phyloP scores from a whole-genome alignment of 2,329 filamentous ascomycete genomes.

The Colletotrichum spaethianum region DNA sequence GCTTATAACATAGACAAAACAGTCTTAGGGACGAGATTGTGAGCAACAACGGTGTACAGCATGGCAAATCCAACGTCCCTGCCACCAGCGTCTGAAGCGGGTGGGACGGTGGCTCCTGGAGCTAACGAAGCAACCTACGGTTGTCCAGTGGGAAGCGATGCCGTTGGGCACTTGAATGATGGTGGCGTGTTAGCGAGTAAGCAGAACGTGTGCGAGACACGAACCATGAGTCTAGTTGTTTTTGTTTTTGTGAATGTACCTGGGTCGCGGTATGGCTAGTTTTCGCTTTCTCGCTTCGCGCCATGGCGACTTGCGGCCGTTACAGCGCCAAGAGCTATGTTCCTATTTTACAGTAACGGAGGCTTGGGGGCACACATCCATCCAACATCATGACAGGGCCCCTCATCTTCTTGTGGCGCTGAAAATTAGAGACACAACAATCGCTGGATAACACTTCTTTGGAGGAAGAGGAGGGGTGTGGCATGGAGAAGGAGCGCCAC shows the following conservation, averaged over 20 bases:
- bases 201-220: not conserved
- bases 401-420: too few species aligned
- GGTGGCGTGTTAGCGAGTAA: not conserved
- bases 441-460: not conserved
- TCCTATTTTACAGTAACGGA: not conserved
- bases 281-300: not conserved
- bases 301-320: not conserved
- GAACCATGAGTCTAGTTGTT: not conserved
- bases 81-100: not conserved
- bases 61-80: not conserved
- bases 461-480: not conserved
- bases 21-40: not conserved
- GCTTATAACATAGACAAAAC: not conserved
- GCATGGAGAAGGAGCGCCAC: not conserved
- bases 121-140: not conserved
- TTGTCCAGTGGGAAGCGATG: not conserved
- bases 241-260: not conserved
- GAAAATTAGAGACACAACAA: not conserved
- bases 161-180: not conserved
- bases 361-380: not conserved
- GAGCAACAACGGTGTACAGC: not conserved
- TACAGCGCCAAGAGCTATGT: not conserved
- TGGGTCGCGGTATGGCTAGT: not conserved
- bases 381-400: not conserved
- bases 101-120: not conserved